These are phyloP conservation scores for Rhodotorula toruloides DNA, from an alignment of 768 basidiomycete species.

Conservation along the genomic window DNA sequence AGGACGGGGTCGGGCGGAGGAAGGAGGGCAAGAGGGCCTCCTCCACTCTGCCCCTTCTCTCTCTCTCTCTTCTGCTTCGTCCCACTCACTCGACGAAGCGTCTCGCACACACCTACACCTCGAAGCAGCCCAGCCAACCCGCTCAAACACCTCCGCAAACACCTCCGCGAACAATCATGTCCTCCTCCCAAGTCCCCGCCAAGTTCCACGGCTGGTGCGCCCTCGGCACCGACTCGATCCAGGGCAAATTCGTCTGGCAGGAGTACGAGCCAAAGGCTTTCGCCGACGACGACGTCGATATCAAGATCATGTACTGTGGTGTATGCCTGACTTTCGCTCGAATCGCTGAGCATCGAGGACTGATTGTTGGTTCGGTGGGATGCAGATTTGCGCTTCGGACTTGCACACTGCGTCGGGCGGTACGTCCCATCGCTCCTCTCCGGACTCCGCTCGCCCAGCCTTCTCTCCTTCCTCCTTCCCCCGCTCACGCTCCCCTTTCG, in stretches of 20 bases:
- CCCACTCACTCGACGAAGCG: no score
- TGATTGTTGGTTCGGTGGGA: no score
- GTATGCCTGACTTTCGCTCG: neutral
- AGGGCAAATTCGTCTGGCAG: conserved; percentile 34
- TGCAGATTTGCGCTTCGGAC: conserved; percentile 23
- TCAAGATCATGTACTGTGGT: conserved; percentile 28
- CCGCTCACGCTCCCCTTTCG: neutral
- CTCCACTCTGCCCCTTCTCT: no score
- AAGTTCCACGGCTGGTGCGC: conserved; percentile 33
- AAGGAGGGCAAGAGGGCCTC: no score
- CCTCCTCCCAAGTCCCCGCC: neutral
- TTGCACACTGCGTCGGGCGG: conserved; percentile 51
- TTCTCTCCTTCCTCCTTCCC: neutral
- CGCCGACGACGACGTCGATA: conserved; percentile 56
- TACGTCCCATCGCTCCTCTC: no score
- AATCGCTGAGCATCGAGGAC: neutral
- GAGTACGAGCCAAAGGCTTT: conserved; percentile 56
- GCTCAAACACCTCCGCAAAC: neutral
- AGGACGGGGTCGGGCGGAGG: no score
- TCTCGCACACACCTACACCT: no score
- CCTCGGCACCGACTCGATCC: conserved; percentile 14
- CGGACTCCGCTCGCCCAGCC: conserved; percentile 11
- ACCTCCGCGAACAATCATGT: neutral
- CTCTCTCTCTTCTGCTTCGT: no score
- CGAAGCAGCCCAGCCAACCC: no score